These are phyloP conservation scores for Ogataea degrootiae DNA, from an alignment of 805 yeast species.

Conservation along the genomic window DNA sequence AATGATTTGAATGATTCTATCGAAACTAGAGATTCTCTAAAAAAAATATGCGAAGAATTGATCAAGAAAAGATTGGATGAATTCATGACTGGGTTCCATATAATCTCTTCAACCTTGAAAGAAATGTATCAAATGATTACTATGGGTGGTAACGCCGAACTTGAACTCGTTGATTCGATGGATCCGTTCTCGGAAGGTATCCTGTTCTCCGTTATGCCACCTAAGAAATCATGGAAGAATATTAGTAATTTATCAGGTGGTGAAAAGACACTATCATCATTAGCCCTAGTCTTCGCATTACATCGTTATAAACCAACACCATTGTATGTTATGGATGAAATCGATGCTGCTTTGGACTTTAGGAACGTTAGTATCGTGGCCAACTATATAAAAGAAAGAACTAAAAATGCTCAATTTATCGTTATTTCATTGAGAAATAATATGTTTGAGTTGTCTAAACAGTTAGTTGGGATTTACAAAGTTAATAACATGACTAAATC, in stretches of 20 bases:
- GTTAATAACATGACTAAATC: conserved; percentile 87
- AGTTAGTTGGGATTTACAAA: conserved; percentile 92
- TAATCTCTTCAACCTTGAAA: conserved; percentile 81
- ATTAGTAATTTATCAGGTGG: conserved; percentile 96
- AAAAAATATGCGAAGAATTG: conserved; percentile 59
- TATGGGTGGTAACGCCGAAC: conserved; percentile 98
- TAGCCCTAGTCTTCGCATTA: conserved; percentile 93
- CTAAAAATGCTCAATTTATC: conserved; percentile 93
- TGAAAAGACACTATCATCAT: conserved; percentile 90
- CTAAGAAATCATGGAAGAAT: conserved; percentile 95
- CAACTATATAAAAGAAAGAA: conserved; percentile 90
- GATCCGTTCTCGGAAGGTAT: conserved; percentile 99
- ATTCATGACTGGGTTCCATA: conserved; percentile 88
- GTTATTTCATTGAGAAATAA: conserved; percentile 94
- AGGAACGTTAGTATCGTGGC: conserved; percentile 97
- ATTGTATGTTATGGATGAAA: conserved; percentile 96
- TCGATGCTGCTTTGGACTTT: conserved; percentile 97
- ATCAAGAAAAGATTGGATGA: conserved; percentile 75
- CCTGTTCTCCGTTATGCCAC: conserved; percentile 97
- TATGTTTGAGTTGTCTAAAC: conserved; percentile 95
- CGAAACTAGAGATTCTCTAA: conserved; percentile 56
- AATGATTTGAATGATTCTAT: conserved; percentile 67
- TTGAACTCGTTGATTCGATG: conserved; percentile 89
- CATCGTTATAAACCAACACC: conserved; percentile 98
- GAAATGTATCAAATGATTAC: conserved; percentile 99